Conservation (phyloP, 805 yeast genomes). For the Monosporozyma siamensis region DNA sequence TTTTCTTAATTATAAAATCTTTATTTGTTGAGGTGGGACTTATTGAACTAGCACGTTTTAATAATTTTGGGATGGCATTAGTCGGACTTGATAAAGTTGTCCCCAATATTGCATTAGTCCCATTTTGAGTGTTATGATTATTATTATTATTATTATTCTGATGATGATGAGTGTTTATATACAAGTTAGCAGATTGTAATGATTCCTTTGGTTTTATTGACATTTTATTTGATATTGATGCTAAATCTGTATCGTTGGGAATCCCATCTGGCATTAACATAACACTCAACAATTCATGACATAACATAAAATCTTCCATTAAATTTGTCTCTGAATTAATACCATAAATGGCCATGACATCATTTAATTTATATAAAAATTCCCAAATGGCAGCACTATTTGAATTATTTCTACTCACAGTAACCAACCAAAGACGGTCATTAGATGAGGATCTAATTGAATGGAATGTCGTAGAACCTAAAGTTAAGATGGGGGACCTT, state of each 20-base stretch:
- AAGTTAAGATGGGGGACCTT: constrained; percentile 67
- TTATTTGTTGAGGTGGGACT: constrained; percentile 1
- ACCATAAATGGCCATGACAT: constrained; percentile 39
- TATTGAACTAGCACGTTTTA: constrained; percentile 1
- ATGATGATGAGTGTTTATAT: not conserved
- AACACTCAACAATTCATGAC: constrained; percentile 74
- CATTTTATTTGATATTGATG: constrained; percentile 18
- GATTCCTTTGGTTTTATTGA: constrained; percentile 15
- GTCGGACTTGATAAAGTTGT: not conserved
- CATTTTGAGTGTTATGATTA: not conserved
- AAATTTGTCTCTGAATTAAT: constrained; percentile 39
- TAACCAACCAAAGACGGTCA: constrained; percentile 66
- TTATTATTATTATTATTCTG: not conserved
- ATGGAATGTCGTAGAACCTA: constrained; percentile 87
- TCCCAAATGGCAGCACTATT: constrained; percentile 78
- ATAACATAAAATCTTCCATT: constrained; percentile 53
- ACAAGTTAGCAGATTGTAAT: not conserved
- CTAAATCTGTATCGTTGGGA: constrained; percentile 22
- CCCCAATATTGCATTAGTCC: not conserved
- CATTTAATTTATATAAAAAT: constrained; percentile 55
- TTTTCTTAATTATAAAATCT: constrained; percentile 37
- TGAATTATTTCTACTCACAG: constrained; percentile 80
- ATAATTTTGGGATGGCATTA: constrained; percentile 19
- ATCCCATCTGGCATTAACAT: constrained; percentile 34
- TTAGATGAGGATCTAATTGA: constrained; percentile 49